Percentiles rank a stretch among this genome's conserved stretches.
These are phyloP conservation scores for Penicillium sp. DNA, from an alignment of 2,329 filamentous ascomycete species.

Conservation along the genomic window DNA sequence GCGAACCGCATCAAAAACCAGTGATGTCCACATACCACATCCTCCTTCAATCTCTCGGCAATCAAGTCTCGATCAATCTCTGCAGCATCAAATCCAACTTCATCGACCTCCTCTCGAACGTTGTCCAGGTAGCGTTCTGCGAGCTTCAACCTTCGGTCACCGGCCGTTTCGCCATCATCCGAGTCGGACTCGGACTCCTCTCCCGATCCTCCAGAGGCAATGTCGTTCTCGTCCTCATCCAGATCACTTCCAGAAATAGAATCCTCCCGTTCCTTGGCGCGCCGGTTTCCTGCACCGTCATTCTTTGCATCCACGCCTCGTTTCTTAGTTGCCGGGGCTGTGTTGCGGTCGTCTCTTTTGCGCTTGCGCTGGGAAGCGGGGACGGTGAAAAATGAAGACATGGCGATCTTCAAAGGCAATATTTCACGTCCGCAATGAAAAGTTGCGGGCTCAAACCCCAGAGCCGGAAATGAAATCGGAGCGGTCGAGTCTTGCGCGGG, in stretches of 20 bases:
- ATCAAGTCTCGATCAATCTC: conserved; percentile 93
- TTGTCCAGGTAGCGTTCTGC: conserved; percentile 94
- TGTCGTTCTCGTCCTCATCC: conserved; percentile 65
- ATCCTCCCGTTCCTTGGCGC: conserved; percentile 64
- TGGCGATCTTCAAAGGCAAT: conserved; percentile 39
- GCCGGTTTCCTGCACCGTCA: conserved; percentile 44
- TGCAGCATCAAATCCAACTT: conserved; percentile 87
- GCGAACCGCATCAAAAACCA: not conserved
- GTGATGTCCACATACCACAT: conserved; percentile 62
- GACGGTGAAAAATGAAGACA: conserved; percentile 96
- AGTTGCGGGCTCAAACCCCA: conserved; percentile 6
- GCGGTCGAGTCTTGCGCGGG: conserved; percentile 22
- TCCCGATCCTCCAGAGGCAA: conserved; percentile 52
- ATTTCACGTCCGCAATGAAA: conserved; percentile 10
- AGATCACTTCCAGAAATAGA: conserved; percentile 86
- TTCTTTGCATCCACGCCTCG: conserved; percentile 45
- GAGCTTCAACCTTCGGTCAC: conserved; percentile 81
- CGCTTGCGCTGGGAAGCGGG: conserved; percentile 88
- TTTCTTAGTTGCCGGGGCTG: conserved; percentile 51
- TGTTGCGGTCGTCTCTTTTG: conserved; percentile 66
- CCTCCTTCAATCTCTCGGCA: conserved; percentile 85
- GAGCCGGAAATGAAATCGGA: conserved; percentile 11
- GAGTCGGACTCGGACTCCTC: conserved; percentile 67
- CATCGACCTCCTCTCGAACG: conserved; percentile 79
- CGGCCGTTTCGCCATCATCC: conserved; percentile 80